These are phyloP conservation scores for Filobasidium floriforme DNA, from an alignment of 768 basidiomycete species.

Conservation along the genomic window DNA sequence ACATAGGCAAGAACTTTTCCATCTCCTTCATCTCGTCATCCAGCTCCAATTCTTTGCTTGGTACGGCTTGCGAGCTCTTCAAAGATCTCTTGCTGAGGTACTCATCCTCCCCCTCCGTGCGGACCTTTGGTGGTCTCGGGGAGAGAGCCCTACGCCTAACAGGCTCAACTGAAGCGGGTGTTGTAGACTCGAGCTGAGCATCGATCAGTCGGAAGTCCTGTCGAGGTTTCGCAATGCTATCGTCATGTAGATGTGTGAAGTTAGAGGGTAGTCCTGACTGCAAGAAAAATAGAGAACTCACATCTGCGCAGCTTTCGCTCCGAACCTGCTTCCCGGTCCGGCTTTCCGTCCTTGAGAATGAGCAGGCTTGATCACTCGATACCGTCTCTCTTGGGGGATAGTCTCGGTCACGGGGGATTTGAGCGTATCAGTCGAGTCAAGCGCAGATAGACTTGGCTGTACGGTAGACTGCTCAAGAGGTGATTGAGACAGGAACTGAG, in stretches of 20 bases:
- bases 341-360: background rate
- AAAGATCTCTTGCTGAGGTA: background rate
- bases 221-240: background rate
- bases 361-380: constrained; percentile 2
- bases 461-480: background rate
- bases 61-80: background rate
- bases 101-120: background rate
- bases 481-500: background rate
- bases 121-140: background rate
- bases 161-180: background rate
- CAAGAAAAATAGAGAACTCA: background rate
- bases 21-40: constrained; percentile 37
- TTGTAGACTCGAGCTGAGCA: constrained; percentile 18
- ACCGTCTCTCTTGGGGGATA: constrained; percentile 2
- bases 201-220: constrained; percentile 26
- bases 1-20: constrained; percentile 44
- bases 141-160: background rate
- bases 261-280: no score
- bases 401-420: background rate
- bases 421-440: background rate
- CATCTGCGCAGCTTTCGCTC: background rate
- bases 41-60: constrained; percentile 7
- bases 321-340: background rate
- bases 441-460: background rate
- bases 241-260: background rate